Percentiles rank a stretch among this genome's conserved stretches.
phyloP scores from a whole-genome alignment of 805 yeast genomes.

The Torulaspora quercuum region DNA sequence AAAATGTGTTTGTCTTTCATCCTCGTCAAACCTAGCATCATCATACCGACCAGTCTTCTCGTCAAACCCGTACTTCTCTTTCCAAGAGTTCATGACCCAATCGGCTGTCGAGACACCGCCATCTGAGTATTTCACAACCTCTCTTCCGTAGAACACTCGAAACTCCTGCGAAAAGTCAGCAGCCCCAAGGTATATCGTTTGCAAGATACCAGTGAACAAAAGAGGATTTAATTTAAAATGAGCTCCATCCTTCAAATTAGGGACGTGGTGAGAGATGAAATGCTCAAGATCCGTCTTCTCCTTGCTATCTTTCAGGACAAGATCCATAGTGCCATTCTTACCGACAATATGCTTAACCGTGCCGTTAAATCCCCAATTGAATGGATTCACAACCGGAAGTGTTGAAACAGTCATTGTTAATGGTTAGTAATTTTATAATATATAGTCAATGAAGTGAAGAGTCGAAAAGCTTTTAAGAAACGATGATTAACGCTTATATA shows the following conservation, averaged over 20 bases:
- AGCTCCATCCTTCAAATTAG: slow-evolving; percentile 47
- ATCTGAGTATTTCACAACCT: slow-evolving; percentile 54
- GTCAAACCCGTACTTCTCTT: slow-evolving; percentile 20
- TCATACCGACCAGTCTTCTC: slow-evolving; percentile 20
- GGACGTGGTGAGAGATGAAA: slow-evolving; percentile 35
- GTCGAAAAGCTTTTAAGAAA: no score
- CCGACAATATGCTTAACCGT: slow-evolving; percentile 30
- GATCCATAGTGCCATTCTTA: slow-evolving; percentile 24
- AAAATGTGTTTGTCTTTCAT: slow-evolving; percentile 43
- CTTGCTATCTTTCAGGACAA: slow-evolving; percentile 23
- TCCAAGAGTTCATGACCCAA: slow-evolving; percentile 46
- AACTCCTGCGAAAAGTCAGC: slow-evolving; percentile 51
- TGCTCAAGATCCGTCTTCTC: slow-evolving; percentile 21
- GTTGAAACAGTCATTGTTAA: slow-evolving; percentile 8
- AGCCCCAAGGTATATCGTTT: slow-evolving; percentile 65
- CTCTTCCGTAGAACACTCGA: slow-evolving; percentile 69
- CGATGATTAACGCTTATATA: no score
- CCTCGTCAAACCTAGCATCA: slow-evolving; percentile 31
- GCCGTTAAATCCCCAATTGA: slow-evolving; percentile 38
- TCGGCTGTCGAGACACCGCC: slow-evolving; percentile 75
- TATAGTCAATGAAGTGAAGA: no score
- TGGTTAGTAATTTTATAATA: no score
- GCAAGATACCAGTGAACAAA: slow-evolving; percentile 68
- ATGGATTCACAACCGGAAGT: slow-evolving; percentile 29
- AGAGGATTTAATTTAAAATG: slow-evolving; percentile 59